Evolutionary conservation across 1,139 yeast genomes (phyloP), one percentile per base, ranked within the genome.

Genomic region (Debaryomycetaceae sp.): DNA sequence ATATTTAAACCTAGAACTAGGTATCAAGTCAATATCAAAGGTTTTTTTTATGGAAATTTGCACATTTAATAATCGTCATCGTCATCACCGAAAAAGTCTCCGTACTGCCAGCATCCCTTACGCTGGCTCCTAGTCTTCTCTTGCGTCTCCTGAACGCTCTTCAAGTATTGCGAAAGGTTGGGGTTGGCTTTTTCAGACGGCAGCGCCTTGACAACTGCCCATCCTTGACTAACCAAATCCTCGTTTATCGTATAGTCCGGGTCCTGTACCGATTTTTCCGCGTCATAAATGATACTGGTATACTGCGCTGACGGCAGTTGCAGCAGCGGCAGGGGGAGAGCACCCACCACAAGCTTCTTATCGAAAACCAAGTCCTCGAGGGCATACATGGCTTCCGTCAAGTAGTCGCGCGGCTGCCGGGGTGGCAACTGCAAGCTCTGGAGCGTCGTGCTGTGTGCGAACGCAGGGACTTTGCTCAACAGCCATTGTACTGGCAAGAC

Each of bases 101-200:
- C 93, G 43, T 74, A 77, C 51, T 78, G 78, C 92, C 92, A 81
- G 45, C 85, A 78, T 8, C 92, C 92, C 25, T 58, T 49, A 36
- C 73, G 79, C 25, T 50, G 55, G 7, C 53, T 36, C 47, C 65
- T 73, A 20, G 90, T 90, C 13, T 39, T 32, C 23, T 43, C 39
- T 47, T 73, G 75, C 8, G 55, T 62, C 25, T 46, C 43, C 8
- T 10, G 8, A 18, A 18, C 10, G 20, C 20, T 18, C 10, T 18
- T 18, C 34, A 65, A 45, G 27, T 77, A 49, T 25, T 53, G 65
- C 15, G 51, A 48, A 35, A 62, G 61, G 28, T 57, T 53, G 24
- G 24, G 24, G 10, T 18, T 18, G 8, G 10, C 10, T 12, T 22
- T 22, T 6, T 13, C 15, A 13, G 24, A 7, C 12, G 24, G 12